These are phyloP conservation scores for Adansonia gregorii DNA, from an alignment of 441 rosid genomes.

Conservation along the genomic window DNA sequence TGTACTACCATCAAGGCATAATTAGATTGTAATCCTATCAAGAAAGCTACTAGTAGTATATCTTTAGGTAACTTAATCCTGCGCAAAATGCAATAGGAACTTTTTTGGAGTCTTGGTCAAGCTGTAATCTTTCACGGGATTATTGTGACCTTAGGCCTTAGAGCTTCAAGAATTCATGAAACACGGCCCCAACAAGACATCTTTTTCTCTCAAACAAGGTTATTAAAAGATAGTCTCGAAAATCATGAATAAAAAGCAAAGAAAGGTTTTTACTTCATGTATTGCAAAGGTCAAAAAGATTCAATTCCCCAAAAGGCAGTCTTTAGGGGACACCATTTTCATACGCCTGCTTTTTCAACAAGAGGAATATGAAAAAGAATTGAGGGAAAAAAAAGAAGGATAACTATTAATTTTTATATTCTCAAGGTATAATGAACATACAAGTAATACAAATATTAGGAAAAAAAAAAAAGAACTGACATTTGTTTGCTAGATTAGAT, in stretches of 20 bases:
- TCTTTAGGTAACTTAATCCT: background rate
- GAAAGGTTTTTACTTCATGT: conserved; percentile 42
- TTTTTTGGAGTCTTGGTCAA: conserved; percentile 24
- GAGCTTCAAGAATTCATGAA: conserved; percentile 27
- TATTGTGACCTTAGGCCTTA: conserved; percentile 30
- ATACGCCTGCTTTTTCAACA: conserved; percentile 23
- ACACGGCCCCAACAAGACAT: conserved; percentile 24
- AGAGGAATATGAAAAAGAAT: background rate
- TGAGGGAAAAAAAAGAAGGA: background rate
- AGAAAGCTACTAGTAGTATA: background rate
- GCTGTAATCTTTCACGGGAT: conserved; percentile 32
- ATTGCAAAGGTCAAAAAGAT: conserved; percentile 51
- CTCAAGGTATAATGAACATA: conserved; percentile 10
- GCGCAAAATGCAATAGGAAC: background rate
- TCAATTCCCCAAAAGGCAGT: conserved; percentile 48
- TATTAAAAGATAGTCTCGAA: conserved; percentile 24
- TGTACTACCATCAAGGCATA: background rate
- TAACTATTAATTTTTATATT: background rate
- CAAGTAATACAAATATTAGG: background rate
- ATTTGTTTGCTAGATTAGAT: conserved; percentile 18
- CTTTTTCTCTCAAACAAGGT: conserved; percentile 17
- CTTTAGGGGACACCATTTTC: conserved; percentile 40
- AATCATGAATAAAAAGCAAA: conserved; percentile 37
- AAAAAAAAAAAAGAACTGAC: background rate
- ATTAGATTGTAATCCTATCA: background rate